Evolutionary conservation across 306 rosid species (phyloP), one percentile per base, ranked within the genome.

Genomic region (Corylus heterophylla): DNA sequence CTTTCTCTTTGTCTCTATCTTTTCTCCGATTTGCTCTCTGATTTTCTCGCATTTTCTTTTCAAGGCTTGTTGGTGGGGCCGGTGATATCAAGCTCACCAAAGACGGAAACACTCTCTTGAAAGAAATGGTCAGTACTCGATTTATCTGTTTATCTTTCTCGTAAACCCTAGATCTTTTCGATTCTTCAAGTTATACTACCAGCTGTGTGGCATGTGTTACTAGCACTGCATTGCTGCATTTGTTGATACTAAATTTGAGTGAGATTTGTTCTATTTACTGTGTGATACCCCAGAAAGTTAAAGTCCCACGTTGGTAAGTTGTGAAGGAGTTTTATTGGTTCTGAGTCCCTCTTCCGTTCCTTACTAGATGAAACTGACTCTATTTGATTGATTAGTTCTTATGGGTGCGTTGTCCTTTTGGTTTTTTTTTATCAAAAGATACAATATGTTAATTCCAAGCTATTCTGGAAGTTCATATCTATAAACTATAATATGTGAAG

Each of bases 31-130:
- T 74, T 44, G 9, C 8, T 0, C 75, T 81, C 55, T 67, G 51
- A 55, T 22, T 39, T 29, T 27, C 31, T 64, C 1, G 22, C 22
- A 39, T 55, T 29, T 69, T 5, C 42, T 14, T 11, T 72, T 69
- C 12, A 86, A 94, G 98, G 98, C 91, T 95, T 63, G 98, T 95
- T 79, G 99, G 99, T 50, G 99, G 98, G 54, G 89, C 97, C 3
- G 99, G 99, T 7, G 99, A 95, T 62, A 95, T 95, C 78, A 95
- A 95, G 85, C 96, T 95, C 68, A 95, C 99, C 55, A 95, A 95
- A 81, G 99, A 95, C 45, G 99, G 99, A 20, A 95, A 95, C 90
- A 93, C 99, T 82, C 89, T 95, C 44, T 88, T 95, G 67, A 95
- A 93, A 78, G 99, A 95, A 74, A 93, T 95, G 99, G 98, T 94